A percentile compares a stretch with the other conserved stretches of the same genome.
phyloP scores from a whole-genome alignment of 1,284 basidiomycete genomes.

The Trichosporon asahii region DNA sequence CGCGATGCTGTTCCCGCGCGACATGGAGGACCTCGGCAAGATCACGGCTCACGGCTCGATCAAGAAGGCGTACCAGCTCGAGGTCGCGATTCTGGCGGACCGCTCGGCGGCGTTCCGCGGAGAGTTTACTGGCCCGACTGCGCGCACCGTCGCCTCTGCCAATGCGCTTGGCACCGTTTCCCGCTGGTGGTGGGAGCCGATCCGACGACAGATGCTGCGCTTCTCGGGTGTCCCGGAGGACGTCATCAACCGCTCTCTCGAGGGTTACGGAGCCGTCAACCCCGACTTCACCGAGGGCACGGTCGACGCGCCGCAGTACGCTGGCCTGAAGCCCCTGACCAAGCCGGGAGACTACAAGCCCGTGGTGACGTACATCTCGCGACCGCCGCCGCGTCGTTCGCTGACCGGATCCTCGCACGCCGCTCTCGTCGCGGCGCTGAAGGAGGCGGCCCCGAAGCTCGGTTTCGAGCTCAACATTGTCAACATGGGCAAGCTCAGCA shows the following conservation, averaged over 20 bases:
- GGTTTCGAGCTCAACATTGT: constrained; percentile 61
- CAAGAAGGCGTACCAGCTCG: constrained; percentile 51
- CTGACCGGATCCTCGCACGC: constrained; percentile 62
- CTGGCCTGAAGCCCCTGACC: constrained; percentile 27
- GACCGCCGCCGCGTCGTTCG: constrained; percentile 61
- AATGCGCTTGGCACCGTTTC: constrained; percentile 52
- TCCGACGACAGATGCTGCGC: constrained; percentile 61
- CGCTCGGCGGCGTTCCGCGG: constrained; percentile 71
- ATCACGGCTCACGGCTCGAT: constrained; percentile 44
- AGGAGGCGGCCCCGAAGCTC: constrained; percentile 58
- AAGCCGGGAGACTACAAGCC: constrained; percentile 50
- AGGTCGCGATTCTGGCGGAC: constrained; percentile 61
- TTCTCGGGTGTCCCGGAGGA: constrained; percentile 59
- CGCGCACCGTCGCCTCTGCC: constrained; percentile 59
- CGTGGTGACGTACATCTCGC: constrained; percentile 70
- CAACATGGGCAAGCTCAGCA: constrained; percentile 47
- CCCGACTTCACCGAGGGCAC: constrained; percentile 9
- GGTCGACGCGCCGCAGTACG: constrained; percentile 34
- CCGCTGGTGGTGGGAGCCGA: constrained; percentile 67
- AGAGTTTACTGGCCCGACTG: constrained; percentile 61
- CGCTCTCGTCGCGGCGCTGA: constrained; percentile 59
- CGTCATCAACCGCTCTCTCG: constrained; percentile 46
- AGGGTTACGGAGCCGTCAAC: constrained; percentile 45
- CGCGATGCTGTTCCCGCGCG: constrained; percentile 63
- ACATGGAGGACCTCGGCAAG: constrained; percentile 61